Percentiles rank a stretch among this genome's conserved stretches.
phyloP scores from a whole-genome alignment of 768 basidiomycete genomes.

The Pleurotus ostreatus region DNA sequence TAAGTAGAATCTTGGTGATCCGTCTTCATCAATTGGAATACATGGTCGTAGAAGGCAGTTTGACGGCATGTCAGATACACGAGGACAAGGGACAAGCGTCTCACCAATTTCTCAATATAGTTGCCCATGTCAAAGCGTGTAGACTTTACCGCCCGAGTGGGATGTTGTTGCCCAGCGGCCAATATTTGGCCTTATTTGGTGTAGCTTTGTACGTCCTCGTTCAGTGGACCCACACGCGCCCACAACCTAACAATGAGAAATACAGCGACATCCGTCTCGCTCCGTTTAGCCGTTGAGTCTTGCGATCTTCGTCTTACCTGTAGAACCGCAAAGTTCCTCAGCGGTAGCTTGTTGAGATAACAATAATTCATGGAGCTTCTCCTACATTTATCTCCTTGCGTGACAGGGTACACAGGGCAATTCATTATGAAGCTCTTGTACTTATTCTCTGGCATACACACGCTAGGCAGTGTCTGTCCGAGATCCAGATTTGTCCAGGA shows the following conservation, averaged over 20 bases:
- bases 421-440: no score
- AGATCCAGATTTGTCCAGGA: neutral
- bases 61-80: neutral
- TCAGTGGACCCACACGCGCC: slow-evolving; percentile 7
- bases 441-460: neutral
- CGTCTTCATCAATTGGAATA: no score
- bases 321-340: no score
- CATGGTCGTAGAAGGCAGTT: no score
- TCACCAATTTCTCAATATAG: neutral
- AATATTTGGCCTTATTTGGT: neutral
- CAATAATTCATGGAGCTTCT: neutral
- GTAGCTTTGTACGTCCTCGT: slow-evolving; percentile 5
- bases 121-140: slow-evolving; percentile 1
- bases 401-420: neutral
- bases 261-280: neutral
- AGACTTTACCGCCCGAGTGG: neutral
- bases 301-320: no score
- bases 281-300: no score
- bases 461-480: neutral
- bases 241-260: neutral
- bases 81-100: neutral
- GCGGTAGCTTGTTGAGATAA: neutral
- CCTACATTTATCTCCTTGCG: neutral
- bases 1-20: no score
- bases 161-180: neutral